Evolutionary conservation across 805 yeast species (phyloP), one percentile per base, ranked within the genome.

Genomic region (Candida stauntonica): DNA sequence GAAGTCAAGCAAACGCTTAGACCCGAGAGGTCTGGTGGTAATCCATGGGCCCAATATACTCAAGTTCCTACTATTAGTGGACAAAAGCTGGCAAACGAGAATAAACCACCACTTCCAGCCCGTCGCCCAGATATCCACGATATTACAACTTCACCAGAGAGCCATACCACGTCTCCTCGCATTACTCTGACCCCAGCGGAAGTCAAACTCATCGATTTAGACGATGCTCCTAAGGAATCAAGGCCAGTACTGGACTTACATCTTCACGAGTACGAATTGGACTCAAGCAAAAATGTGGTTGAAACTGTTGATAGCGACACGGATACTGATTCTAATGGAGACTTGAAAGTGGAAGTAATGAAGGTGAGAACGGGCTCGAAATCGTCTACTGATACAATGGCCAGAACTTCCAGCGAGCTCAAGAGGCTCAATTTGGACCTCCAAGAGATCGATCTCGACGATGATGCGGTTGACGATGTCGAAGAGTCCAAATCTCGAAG

Each of bases 271-370:
- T 17, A 35, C 6, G 36, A 32, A 17, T 34, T 51, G n/a, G 52
- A 48, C 19, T 27, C 51, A 16, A 48, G 43, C 17, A 20, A 28
- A 27, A 29, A 27, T 16, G 39, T 29, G 18, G 29, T 11, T 29
- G 57, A 38, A 9, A 38, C 31, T 5, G 44, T 42, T 9, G 44
- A 36, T 17, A 29, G 32, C 21, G 47, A 42, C 23, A 36, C 41
- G 1, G 49, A 46, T 26, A 39, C 48, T 6, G 51, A 46, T 29
- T 39, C 45, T 14, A 44, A 43, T 35, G 55, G 52, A 4, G 54
- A 43, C 23, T 38, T 54, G 28, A 44, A 46, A 28, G 53, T 54
- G 5, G 46, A 49, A 27, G 54, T 44, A 19, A 38, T 53, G 42
- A 36, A 44, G 27, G 42, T 50, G 4, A 35, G 43, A 3, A 31